Evolutionary conservation across 2,329 filamentous ascomycete species (phyloP).

Genomic region (Aureobasidium sp.): DNA sequence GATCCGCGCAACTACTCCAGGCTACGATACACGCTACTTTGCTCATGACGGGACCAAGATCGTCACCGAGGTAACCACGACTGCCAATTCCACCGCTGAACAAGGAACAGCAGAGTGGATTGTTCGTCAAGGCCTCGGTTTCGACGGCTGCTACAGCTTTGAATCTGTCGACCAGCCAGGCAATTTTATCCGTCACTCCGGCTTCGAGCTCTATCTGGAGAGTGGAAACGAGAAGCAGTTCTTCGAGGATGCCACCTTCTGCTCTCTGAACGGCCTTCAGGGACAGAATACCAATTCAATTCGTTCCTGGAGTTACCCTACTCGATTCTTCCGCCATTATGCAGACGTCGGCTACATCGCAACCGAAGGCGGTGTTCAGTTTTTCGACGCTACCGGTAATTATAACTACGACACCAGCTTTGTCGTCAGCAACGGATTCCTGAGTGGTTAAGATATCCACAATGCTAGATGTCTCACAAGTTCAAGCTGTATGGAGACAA

Average conservation of each 20-base stretch:
- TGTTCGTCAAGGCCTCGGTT: background rate
- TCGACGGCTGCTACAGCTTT: background rate
- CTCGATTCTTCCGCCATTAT: background rate
- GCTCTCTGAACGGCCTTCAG: background rate
- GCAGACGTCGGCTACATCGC: background rate
- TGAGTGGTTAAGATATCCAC: background rate
- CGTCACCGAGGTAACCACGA: background rate
- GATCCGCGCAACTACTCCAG: background rate
- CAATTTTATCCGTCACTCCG: background rate
- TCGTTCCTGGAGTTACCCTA: background rate
- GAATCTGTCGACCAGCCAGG: background rate
- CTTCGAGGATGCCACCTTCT: background rate
- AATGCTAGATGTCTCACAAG: too few species aligned
- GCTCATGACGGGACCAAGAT: background rate
- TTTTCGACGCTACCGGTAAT: background rate
- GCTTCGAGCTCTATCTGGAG: background rate
- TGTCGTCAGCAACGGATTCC: background rate
- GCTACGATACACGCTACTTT: background rate
- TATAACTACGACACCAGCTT: background rate
- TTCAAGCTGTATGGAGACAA: too few species aligned
- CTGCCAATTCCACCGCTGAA: background rate
- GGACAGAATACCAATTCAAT: background rate
- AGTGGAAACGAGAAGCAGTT: background rate
- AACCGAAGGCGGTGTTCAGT: background rate
- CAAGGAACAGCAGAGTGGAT: background rate